These are phyloP conservation scores for Puccinellia tenuiflora DNA, from an alignment of 176 grass and related monocot genomes.

Conservation along the genomic window DNA sequence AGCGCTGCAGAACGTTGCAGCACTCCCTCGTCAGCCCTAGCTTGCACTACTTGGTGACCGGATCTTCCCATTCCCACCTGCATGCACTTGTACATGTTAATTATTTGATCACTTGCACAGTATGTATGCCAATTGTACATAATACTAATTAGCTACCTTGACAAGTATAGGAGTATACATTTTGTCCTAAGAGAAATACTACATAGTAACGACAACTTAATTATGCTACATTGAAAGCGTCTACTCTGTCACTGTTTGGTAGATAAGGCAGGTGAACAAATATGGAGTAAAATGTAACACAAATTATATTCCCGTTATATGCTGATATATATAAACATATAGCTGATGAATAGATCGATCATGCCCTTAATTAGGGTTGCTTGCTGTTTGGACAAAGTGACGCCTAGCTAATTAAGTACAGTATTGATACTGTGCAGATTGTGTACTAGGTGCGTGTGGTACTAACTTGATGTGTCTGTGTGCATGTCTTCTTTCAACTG, in stretches of 20 bases:
- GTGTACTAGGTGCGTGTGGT: background rate
- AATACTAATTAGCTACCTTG: background rate
- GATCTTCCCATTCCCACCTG: constrained; percentile 42
- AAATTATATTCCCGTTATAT: background rate
- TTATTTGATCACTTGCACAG: background rate
- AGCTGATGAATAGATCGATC: background rate
- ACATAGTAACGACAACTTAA: background rate
- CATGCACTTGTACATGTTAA: background rate
- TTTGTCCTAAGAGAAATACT: too few relatives aligned
- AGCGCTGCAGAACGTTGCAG: background rate
- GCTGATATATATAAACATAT: background rate
- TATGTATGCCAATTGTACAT: background rate
- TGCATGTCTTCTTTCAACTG: constrained; percentile 15
- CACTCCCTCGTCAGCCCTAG: constrained; percentile 17
- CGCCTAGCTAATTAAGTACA: background rate
- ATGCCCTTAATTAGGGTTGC: constrained; percentile 4
- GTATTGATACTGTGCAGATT: background rate
- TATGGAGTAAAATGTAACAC: constrained; percentile 9
- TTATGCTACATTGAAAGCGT: background rate
- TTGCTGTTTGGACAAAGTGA: constrained; percentile 14
- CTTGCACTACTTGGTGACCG: constrained; percentile 1
- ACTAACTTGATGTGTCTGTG: background rate
- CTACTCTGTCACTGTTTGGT: background rate
- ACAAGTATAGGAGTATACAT: background rate
- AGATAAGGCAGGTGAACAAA: background rate